Evolutionary conservation across 108 stramenopile genomes (phyloP), one percentile per base, ranked within the genome.

Genomic region (Pinguiococcus pyrenoidosus): DNA sequence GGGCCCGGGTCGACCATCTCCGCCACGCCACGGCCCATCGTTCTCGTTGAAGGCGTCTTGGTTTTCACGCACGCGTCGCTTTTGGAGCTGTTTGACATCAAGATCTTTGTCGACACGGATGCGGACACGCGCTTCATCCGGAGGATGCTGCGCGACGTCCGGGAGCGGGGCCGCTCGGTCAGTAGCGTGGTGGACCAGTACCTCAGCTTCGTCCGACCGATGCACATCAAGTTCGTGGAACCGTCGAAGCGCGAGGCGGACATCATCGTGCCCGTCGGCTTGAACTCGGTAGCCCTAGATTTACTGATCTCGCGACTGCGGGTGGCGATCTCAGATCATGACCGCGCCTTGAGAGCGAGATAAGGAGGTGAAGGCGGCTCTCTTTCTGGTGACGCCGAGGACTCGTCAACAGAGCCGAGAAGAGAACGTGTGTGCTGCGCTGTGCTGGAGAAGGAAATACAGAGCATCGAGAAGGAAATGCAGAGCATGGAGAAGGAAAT

Each of bases 41-140:
- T 92, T 38, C 62, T 92, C 13, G 70, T 92, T 0, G 89, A 92
- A 55, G 92, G 93, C 5, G 90, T 95, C 46, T 52, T 95, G 34
- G 81, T 95, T 22, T 79, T 95, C 14, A 70, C 82, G 8, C 58
- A 90, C 33, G 39, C 49, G 16, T 69, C 66, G 8, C 63, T 95
- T 14, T 55, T 64, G 24, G 61, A 76, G 10, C 69, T 82, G 54
- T 46, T 91, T 57, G 89, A 91, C 68, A 59, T 95, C 30, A 87
- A 85, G 60, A 76, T 95, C 16, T 95, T 84, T 73, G 93, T 95
- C 59, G 87, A 48, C 44, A 72, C 65, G 37, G 45, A 40, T 14
- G 72, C 86, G 9, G 90, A 92, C 62, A 70, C 85, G 9, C 71
- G 91, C 32, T 66, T 89, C 1, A 71, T 84, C 9, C 45, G 92